These are phyloP conservation scores for Bonia amplexicaulis DNA, from an alignment of 176 grass and related monocot species.

Conservation along the genomic window DNA sequence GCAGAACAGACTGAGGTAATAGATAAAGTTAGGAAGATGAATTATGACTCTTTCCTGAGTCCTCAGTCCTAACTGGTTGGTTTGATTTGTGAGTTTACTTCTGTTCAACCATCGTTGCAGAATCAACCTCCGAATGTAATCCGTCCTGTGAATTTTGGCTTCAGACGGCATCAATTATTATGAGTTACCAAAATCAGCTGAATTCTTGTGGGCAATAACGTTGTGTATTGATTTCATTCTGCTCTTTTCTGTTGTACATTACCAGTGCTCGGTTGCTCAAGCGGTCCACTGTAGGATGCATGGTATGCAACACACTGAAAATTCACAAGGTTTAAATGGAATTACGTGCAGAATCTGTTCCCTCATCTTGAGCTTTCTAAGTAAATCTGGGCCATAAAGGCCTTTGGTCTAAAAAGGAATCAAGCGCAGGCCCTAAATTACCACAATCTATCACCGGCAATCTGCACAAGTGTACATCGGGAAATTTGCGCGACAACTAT, in stretches of 20 bases:
- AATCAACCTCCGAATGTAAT: neutral
- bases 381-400: neutral
- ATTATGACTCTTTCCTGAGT: neutral
- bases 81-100: neutral
- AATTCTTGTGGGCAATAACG: neutral
- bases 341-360: neutral
- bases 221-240: neutral
- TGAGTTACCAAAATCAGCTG: neutral
- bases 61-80: neutral
- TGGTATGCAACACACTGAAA: neutral
- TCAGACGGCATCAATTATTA: neutral
- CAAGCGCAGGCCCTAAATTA: neutral
- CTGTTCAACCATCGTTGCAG: neutral
- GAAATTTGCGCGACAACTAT: neutral
- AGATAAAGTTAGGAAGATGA: neutral
- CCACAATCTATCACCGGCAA: neutral
- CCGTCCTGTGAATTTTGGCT: neutral
- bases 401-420: neutral
- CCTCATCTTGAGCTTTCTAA: neutral
- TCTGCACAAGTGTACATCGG: neutral
- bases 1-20: neutral
- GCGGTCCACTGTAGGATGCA: neutral
- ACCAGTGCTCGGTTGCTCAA: neutral
- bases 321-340: neutral
- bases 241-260: neutral